Base-by-base conservation (phyloP, 2,329 filamentous ascomycete species). In the Ascochyta fabae region DNA sequence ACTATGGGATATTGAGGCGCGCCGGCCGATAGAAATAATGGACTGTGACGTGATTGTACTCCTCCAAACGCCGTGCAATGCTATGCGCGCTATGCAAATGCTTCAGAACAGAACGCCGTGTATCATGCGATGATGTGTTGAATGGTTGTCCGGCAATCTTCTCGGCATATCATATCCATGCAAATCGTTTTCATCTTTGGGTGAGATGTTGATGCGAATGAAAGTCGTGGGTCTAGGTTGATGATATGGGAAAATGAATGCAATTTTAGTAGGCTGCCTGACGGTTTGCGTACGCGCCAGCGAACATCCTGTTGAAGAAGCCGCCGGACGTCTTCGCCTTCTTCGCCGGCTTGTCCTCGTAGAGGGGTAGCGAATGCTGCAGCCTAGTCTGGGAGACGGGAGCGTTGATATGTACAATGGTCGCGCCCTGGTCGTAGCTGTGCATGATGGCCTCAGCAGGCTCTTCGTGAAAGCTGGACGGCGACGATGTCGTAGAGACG, bases 381-480 rank as follows among this genome's bases (percentile, higher is more conserved):
- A 56, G 47, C 38, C 47, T 50, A 24, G 47, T 43, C 38, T 56
- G 53, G 2, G 42, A 22, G 26, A 56, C 53, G 24, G 53, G 53
- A 13, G 53, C 53, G 31, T 56, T 50, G 65, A 80, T 77, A 70
- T 80, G 75, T 60, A 80, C 77, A 67, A 80, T 62, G 26, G 74
- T 77, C 34, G 78, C 75, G 39, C 75, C 71, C 53, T 71, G 70
- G 62, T 79, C 78, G 70, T 78, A 79, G 78, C 46, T 56, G 46
- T 78, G 74, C 41, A 71, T 58, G 49, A 70, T 58, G 10, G 71
- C 71, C 59, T 75, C 71, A 19, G 42, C 8, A 8, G 53, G 47
- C 53, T 56, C 53, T 43, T 74, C 70, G 19, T 63, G 66, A 59
- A 74, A 69, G 65, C 71, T 75, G 29, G 65, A 60, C 35, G 75